Evolutionary conservation across 805 yeast species (phyloP), one percentile per base, ranked within the genome.

Genomic region (Teunomyces barrocoloradensis): DNA sequence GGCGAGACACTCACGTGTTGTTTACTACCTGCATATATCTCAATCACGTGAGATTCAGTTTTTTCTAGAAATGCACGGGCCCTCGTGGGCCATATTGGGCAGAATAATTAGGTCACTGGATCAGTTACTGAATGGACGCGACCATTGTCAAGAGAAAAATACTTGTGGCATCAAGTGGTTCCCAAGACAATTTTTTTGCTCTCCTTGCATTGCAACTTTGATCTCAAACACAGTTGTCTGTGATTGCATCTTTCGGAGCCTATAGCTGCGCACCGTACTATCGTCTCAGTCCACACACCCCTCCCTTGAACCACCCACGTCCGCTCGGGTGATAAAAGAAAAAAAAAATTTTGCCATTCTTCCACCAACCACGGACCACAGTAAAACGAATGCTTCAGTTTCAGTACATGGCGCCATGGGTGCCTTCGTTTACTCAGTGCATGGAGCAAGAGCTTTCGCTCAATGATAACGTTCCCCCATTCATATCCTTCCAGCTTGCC

Each of bases 321-420:
- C 34, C 34, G 34, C 18, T 32, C 34, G 18, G 18, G 17, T 32
- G 9, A 4, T 32, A 32, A 13, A 13, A 32, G 34, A 32, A 32
- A 32, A 32, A 30, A 32, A 32, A 32, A 32, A 32, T 13, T 32
- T 32, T 38, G 28, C n/a, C 29, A n/a, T 23, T 23, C 42, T 20
- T 38, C 42, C 34, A 3, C 34, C 39, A 18, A 32, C 34, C 13
- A 30, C 33, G n/a, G 17, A 30, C n/a, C 34, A 32, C 17, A 32
- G 34, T 32, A 10, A 17, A 13, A 11, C 32, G 17, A 6, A 66
- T 66, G 73, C 54, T 61, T 37, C 65, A 61, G 40, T 51, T 58
- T 40, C 67, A 65, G 42, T 61, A 56, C 48, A 66, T 61, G 77
- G 91, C 89, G 25, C 87, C 90, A 3, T 87, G 95, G 95, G 84